phyloP scores from a whole-genome alignment of 306 rosid species.

The Rosa rugosa region DNA sequence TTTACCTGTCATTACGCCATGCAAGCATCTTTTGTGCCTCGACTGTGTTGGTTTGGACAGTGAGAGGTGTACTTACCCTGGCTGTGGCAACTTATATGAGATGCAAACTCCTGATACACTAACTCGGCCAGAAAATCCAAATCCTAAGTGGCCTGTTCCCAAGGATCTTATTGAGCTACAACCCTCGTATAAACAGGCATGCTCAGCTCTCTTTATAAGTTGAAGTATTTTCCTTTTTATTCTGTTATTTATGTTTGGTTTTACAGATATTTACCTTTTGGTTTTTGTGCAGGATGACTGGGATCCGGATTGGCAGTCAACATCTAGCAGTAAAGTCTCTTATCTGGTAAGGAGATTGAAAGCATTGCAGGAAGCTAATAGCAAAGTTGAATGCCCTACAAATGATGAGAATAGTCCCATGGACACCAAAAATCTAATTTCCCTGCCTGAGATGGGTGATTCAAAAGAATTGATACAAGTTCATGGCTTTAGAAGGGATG shows the following conservation, averaged over 20 bases:
- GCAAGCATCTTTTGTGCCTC: slow-evolving; percentile 87
- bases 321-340: slow-evolving; percentile 91
- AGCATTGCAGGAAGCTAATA: slow-evolving; percentile 61
- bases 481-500: slow-evolving; percentile 29
- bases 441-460: slow-evolving; percentile 33
- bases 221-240: slow-evolving; percentile 3
- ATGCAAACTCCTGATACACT: slow-evolving; percentile 85
- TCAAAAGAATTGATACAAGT: slow-evolving; percentile 28
- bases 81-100: slow-evolving; percentile 73
- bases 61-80: slow-evolving; percentile 81
- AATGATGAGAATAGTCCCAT: slow-evolving; percentile 28
- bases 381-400: slow-evolving; percentile 27
- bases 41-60: slow-evolving; percentile 85
- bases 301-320: slow-evolving; percentile 99
- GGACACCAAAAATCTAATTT: slow-evolving; percentile 26
- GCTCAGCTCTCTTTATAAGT: slow-evolving; percentile 20
- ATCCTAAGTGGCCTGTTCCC: slow-evolving; percentile 97
- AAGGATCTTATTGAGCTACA: slow-evolving; percentile 96
- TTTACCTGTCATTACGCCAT: slow-evolving; percentile 87
- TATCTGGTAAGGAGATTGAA: slow-evolving; percentile 71
- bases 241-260: neutral
- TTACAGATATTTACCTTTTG: slow-evolving; percentile 22
- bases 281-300: slow-evolving; percentile 74
- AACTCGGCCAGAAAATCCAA: slow-evolving; percentile 90
- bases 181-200: slow-evolving; percentile 95